Base-by-base conservation (phyloP, 2,329 filamentous ascomycete genomes). In the Claviceps monticola region DNA sequence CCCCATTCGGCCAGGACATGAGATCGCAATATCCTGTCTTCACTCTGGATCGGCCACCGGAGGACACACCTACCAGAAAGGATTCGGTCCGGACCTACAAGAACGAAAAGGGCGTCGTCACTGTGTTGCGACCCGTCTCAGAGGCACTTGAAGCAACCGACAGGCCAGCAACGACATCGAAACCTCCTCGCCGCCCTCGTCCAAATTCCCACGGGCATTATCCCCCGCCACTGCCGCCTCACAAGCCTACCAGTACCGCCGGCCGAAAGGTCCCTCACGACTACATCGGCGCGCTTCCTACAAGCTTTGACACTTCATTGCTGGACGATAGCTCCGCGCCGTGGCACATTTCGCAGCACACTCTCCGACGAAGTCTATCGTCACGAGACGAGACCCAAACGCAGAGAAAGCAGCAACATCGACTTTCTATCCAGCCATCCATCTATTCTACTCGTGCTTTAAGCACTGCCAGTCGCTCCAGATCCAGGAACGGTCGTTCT, bases 91-190 rank as follows among this genome's bases (percentile, higher is more conserved):
- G 63, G 14, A 64, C 65, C 4, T 59, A 61, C 21, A 54, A 61
- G 8, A 66, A 65, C 51, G 65, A 66, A 9, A 66, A 68, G 51
- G 67, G 67, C 39, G 60, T 65, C 1, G 64, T 69, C 13, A 68
- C 66, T 0, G 65, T 69, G 13, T 55, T 68, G 38, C 61, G 63
- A 13, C 62, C 64, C 1, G 58, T 66, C 16, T 56, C 58, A 0
- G 62, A 66, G 50, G 57, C 54, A 46, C 51, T 53, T 9, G 58
- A 64, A 41, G n/a, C 50, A 4, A 42, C 23, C 7, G 16, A 37
- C 1, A 23, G 38, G 7, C 37, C 54, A 34, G n/a, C 17, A 2
- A n/a, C 23, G 2, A 17, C 43, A 21, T 26, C 41, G 2, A 47
- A 16, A 16, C 19, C 41, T 13, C 49, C 36, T 36, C 16, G 48